Base-by-base conservation (phyloP, 106 monocot species). In the Platanthera zijinensis region DNA sequence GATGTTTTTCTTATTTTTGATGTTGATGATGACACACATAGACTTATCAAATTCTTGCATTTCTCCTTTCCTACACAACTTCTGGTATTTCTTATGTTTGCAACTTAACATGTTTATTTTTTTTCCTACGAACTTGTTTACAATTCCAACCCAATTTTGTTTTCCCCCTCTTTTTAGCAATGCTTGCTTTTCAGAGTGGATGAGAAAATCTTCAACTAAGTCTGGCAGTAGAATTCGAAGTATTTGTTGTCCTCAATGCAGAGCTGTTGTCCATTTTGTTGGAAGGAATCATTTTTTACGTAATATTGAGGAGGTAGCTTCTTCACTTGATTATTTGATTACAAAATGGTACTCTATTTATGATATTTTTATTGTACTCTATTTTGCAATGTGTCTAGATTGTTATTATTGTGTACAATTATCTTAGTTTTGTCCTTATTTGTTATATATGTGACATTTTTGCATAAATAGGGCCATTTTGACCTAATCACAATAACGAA, bases 101-200 rank as follows among this genome's bases (percentile, higher is more conserved):
- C 17, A 10, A 46, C 64, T 63, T 8, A 5, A 10, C 4, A 50
- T 22, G 22, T 9, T 15, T 22, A 4, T 66, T 50, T 39, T 57
- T 57, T 21, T 51, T 12, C 5, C 18, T 59, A 13, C 17, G 9
- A 28, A 25, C 53, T 46, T 54, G 49, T 72, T 67, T 63, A 59
- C 50, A 78, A 15, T 25, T 73, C 57, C 22, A 18, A 6, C 0
- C 6, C 47, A 12, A 76, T 74, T 30, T 68, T 69, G 39, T 77
- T 47, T 62, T 32, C 64, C 25, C 25, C 25, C 0, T 25, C 25
- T 74, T 47, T 76, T 17, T 73, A 99, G 99, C 83, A 99, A 99
- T 79, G 99, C 92, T 1, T 99, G 99, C 79, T 94, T 99, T 77
- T 94, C 99, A 75, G 92, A 94, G 74, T 99, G 92, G 94, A 76